These are phyloP conservation scores for Aquilaria yunnanensis DNA, from an alignment of 345 rosid species.

Conservation along the genomic window DNA sequence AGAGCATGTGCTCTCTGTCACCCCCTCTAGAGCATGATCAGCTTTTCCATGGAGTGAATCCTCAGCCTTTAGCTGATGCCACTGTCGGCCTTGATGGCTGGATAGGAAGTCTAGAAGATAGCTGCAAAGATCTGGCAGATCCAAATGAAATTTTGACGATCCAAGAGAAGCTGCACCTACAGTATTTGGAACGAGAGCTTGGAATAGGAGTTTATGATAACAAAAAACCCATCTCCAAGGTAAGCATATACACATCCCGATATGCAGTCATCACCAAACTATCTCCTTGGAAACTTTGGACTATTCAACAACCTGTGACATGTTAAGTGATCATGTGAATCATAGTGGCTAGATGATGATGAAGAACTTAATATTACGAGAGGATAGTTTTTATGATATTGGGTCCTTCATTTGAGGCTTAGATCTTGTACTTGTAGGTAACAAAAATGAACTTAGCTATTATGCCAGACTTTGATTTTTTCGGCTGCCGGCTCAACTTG, in stretches of 20 bases:
- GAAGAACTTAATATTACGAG: neutral
- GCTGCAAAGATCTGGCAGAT: neutral
- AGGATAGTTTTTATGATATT: neutral
- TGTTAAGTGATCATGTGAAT: neutral
- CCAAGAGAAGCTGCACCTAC: conserved; percentile 18
- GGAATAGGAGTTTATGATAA: conserved; percentile 10
- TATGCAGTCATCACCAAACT: too few species aligned
- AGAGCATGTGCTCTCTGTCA: neutral
- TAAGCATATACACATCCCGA: neutral
- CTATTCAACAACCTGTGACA: neutral
- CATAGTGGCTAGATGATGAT: neutral
- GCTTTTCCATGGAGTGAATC: neutral
- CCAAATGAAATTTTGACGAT: conserved; percentile 9
- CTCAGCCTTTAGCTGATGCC: neutral
- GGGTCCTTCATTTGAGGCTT: too few species aligned
- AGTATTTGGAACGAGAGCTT: conserved; percentile 23
- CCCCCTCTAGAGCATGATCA: neutral
- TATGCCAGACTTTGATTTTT: too few species aligned
- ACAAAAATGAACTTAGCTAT: too few species aligned
- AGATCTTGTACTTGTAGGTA: too few species aligned
- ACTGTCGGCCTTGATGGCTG: conserved; percentile 8
- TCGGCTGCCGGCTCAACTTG: neutral
- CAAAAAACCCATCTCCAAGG: conserved; percentile 3
- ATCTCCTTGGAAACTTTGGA: neutral
- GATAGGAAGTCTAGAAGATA: conserved; percentile 2